Conservation (phyloP, 257 asterid genomes). For the Rehmannia glutinosa region DNA sequence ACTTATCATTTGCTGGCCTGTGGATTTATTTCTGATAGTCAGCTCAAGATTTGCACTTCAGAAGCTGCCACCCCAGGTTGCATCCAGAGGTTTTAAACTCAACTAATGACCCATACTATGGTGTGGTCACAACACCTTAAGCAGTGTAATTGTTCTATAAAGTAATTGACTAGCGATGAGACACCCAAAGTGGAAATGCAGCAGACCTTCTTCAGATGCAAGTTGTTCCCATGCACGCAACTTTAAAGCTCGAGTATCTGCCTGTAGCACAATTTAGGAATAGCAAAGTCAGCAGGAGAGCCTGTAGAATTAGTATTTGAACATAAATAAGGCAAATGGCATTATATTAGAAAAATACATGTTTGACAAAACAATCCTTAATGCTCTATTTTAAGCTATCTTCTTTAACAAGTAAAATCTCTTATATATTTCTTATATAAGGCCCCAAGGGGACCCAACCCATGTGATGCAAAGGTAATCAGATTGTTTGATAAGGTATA, state of each 20-base stretch:
- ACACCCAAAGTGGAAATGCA: neutral
- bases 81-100: conserved; percentile 8
- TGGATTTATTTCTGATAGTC: neutral
- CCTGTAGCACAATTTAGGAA: conserved; percentile 40
- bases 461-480: neutral
- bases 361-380: neutral
- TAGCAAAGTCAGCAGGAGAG: conserved; percentile 8
- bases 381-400: neutral
- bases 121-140: neutral
- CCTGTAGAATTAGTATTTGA: too few species aligned
- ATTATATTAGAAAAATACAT: neutral
- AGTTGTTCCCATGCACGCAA: conserved; percentile 88
- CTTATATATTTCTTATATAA: neutral
- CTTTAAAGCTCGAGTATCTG: conserved; percentile 67
- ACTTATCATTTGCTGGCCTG: neutral
- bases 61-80: neutral
- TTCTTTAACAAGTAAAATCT: neutral
- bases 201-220: conserved; percentile 84
- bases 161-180: neutral
- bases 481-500: neutral
- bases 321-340: too few species aligned
- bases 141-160: neutral
- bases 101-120: neutral
- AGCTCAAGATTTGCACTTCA: neutral
- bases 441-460: neutral